A percentile compares a stretch with the other conserved stretches of the same genome.
Conservation (phyloP, 176 grass and related monocot genomes). For the Carex scoparia region DNA sequence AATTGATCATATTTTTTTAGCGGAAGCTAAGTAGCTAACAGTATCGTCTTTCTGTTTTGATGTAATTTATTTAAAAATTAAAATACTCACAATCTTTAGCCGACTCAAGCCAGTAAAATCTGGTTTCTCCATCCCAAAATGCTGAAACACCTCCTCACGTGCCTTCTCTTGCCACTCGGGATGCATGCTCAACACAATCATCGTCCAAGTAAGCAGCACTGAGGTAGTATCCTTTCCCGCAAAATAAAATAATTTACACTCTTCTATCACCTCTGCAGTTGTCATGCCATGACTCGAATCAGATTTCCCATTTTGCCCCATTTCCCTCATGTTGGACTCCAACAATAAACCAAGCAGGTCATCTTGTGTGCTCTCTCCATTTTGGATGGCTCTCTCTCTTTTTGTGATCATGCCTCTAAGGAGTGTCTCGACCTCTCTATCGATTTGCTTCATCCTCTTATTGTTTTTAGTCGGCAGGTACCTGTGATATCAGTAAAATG, state of each 20-base stretch:
- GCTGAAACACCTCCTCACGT: slow-evolving; percentile 50
- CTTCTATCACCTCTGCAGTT: slow-evolving; percentile 52
- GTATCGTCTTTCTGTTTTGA: neutral
- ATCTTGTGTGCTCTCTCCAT: neutral
- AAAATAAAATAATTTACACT: slow-evolving; percentile 94
- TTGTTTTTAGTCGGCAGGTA: slow-evolving; percentile 24
- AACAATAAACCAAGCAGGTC: slow-evolving; percentile 24
- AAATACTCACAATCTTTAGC: slow-evolving; percentile 44
- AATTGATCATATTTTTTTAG: neutral
- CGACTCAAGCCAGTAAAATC: slow-evolving; percentile 53
- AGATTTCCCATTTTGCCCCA: neutral
- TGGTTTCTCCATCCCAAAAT: slow-evolving; percentile 38
- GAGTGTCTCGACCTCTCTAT: slow-evolving; percentile 23
- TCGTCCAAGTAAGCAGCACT: slow-evolving; percentile 70
- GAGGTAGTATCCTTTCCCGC: slow-evolving; percentile 82
- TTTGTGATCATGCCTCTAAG: slow-evolving; percentile 21
- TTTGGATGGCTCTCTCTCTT: slow-evolving; percentile 20
- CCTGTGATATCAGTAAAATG: neutral
- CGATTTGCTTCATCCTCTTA: slow-evolving; percentile 13
- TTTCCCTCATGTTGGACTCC: slow-evolving; percentile 21
- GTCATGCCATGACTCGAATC: neutral
- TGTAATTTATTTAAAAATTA: neutral
- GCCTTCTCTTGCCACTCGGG: slow-evolving; percentile 71
- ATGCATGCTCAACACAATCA: slow-evolving; percentile 70
- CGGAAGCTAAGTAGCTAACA: neutral